Evolutionary conservation across 352 stramenopile species (phyloP).

Genomic region (Globisporangium abappressorium): DNA sequence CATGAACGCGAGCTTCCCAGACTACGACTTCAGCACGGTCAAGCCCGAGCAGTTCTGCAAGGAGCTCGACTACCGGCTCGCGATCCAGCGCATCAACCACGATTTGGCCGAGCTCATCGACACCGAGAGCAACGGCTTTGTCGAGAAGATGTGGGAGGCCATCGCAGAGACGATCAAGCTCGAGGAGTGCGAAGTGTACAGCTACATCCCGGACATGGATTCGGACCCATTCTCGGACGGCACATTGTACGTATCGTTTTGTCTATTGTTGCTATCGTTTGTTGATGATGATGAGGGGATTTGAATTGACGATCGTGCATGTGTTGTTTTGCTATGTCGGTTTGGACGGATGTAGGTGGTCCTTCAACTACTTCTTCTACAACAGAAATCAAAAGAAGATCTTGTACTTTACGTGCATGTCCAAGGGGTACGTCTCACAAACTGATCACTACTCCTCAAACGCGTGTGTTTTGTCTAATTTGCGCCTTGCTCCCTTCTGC

Average conservation of each 20-base stretch:
- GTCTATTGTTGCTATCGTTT: too few relatives aligned
- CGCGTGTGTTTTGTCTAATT: not conserved
- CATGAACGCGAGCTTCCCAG: conserved; percentile 93
- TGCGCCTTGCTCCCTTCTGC: conserved; percentile 5
- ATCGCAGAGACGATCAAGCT: conserved; percentile 84
- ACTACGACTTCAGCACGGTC: conserved; percentile 91
- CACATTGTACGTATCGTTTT: conserved; percentile 52
- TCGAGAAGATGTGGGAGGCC: conserved; percentile 97
- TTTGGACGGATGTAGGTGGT: conserved; percentile 56
- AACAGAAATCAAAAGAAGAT: conserved; percentile 93
- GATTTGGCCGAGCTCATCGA: conserved; percentile 91
- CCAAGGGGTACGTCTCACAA: conserved; percentile 60
- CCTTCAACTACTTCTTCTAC: conserved; percentile 96
- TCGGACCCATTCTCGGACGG: conserved; percentile 91
- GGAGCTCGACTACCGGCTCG: conserved; percentile 80
- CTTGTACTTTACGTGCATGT: conserved; percentile 92
- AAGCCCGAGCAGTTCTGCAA: conserved; percentile 90
- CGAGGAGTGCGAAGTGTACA: conserved; percentile 91
- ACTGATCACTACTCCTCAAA: not conserved
- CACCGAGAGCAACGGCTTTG: conserved; percentile 97
- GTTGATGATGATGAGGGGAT: not conserved
- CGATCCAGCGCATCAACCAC: conserved; percentile 87
- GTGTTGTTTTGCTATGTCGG: not conserved
- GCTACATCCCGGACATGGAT: conserved; percentile 93
- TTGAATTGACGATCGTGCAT: not conserved